These are phyloP conservation scores for Skeletonema potamos DNA, from an alignment of 108 stramenopile genomes.

Conservation along the genomic window DNA sequence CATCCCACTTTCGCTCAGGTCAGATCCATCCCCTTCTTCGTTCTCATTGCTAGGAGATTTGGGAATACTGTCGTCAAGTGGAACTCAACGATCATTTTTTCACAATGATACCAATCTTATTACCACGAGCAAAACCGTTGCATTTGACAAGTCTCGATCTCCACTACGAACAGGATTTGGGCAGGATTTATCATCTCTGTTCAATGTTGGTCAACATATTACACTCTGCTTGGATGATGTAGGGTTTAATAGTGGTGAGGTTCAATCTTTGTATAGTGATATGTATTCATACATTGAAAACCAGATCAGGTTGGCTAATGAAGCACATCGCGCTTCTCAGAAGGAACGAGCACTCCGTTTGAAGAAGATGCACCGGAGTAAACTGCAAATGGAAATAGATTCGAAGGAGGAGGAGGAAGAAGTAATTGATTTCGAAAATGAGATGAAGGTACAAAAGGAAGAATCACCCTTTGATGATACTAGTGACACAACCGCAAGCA, in stretches of 20 bases:
- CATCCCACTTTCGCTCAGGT: conserved; percentile 29
- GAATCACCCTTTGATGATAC: not conserved
- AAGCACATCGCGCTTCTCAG: conserved; percentile 5
- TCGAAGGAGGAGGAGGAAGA: not conserved
- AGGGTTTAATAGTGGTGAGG: conserved; percentile 3
- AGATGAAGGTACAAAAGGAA: not conserved
- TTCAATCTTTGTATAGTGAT: conserved; percentile 28
- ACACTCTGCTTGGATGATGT: conserved; percentile 57
- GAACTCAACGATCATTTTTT: conserved; percentile 16
- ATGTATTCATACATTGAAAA: conserved; percentile 18
- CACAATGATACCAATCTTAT: not conserved
- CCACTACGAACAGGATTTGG: conserved; percentile 26
- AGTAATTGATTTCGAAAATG: not conserved
- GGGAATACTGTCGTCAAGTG: conserved; percentile 30
- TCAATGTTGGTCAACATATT: conserved; percentile 87
- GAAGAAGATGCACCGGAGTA: not conserved
- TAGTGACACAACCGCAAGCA: not conserved
- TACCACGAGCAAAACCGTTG: not conserved
- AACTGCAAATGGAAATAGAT: not conserved
- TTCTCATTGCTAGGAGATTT: conserved; percentile 25
- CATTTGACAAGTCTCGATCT: not conserved
- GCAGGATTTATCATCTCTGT: conserved; percentile 67
- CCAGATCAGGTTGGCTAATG: conserved; percentile 10
- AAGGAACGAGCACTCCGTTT: conserved; percentile 13
- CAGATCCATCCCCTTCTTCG: conserved; percentile 29